Percentiles rank a stretch among this genome's conserved stretches.
Evolutionary conservation across 495 filamentous ascomycete genomes (phyloP).

Genomic region (Hypoxylon perforatum): DNA sequence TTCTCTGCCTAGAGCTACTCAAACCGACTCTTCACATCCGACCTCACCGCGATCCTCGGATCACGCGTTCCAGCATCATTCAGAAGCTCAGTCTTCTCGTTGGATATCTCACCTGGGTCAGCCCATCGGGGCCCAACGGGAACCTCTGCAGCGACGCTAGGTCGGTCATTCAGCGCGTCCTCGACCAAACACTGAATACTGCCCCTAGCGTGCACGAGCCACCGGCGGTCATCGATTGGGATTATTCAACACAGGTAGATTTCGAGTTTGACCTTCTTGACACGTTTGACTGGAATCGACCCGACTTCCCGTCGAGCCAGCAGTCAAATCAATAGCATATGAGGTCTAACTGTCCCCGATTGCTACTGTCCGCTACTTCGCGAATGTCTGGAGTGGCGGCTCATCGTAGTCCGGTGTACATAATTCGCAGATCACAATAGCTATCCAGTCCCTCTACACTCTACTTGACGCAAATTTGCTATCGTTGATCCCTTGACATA

Average conservation of each 20-base stretch:
- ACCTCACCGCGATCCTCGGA: conserved; percentile 48
- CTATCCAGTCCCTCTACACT: too few relatives aligned
- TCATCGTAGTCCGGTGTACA: too few relatives aligned
- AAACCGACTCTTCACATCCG: conserved; percentile 61
- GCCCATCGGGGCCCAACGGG: conserved; percentile 65
- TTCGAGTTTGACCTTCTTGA: conserved; percentile 49
- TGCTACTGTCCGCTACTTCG: too few relatives aligned
- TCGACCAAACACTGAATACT: conserved; percentile 58
- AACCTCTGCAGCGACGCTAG: conserved; percentile 60
- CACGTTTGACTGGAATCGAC: conserved; percentile 48
- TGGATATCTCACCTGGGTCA: conserved; percentile 66
- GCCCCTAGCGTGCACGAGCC: conserved; percentile 30
- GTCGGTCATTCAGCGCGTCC: conserved; percentile 55
- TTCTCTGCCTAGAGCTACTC: conserved; percentile 70
- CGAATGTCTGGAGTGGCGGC: too few relatives aligned
- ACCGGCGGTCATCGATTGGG: conserved; percentile 31
- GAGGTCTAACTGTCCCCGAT: too few relatives aligned
- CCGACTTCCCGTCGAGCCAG: conserved; percentile 41
- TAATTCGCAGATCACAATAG: too few relatives aligned
- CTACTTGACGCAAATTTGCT: too few relatives aligned
- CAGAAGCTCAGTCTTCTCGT: conserved; percentile 73
- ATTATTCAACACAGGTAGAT: conserved; percentile 39
- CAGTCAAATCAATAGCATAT: conserved; percentile 34
- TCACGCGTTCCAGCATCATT: conserved; percentile 68
- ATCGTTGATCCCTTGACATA: too few relatives aligned